Percentiles rank a stretch among this genome's conserved stretches.
Conservation (phyloP, 306 rosid genomes). For the Malus sylvestris region DNA sequence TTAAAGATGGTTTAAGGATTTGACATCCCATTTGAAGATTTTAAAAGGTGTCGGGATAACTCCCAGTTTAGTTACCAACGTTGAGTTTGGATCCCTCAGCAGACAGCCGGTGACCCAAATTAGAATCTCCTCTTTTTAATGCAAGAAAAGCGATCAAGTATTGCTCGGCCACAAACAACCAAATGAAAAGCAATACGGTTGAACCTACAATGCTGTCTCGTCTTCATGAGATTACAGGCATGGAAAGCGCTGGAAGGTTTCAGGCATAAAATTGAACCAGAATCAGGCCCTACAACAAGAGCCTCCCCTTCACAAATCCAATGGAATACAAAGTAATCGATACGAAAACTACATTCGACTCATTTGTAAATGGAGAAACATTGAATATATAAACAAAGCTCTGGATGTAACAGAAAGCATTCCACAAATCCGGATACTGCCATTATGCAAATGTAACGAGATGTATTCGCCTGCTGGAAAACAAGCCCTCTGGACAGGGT, state of each 20-base stretch:
- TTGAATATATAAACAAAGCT: not conserved
- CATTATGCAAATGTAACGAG: not conserved
- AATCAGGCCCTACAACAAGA: not conserved
- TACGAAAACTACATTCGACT: not conserved
- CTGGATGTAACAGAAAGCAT: not conserved
- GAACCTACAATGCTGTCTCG: not conserved
- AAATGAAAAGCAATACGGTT: not conserved
- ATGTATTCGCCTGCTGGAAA: conserved; percentile 1
- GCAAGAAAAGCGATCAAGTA: too few species aligned
- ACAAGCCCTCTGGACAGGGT: conserved; percentile 2
- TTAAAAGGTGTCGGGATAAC: too few species aligned
- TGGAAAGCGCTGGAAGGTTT: not conserved
- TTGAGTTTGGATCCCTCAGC: too few species aligned
- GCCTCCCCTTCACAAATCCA: not conserved
- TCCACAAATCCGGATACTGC: conserved; percentile 1
- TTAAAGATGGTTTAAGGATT: too few species aligned
- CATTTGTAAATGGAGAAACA: not conserved
- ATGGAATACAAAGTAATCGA: not conserved
- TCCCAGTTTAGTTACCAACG: too few species aligned
- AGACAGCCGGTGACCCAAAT: too few species aligned
- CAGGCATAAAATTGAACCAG: not conserved
- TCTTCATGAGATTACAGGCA: too few species aligned
- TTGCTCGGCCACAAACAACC: too few species aligned
- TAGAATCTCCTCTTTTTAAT: not conserved
- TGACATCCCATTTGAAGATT: too few species aligned